Conservation (phyloP, 805 yeast species). For the Blastobotrys chiropterorum region DNA sequence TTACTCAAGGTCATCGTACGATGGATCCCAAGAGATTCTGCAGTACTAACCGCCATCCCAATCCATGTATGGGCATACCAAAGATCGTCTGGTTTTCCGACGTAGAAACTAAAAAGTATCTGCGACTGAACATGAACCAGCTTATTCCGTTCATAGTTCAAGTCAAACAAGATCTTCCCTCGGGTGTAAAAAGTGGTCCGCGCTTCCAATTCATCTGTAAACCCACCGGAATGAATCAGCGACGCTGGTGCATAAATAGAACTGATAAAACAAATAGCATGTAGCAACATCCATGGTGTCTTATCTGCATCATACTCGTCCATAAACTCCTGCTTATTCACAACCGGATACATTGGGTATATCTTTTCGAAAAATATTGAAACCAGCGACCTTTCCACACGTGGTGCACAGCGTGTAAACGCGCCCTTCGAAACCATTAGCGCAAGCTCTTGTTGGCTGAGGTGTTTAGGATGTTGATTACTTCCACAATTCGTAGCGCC, state of each 20-base stretch:
- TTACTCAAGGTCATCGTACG: conserved; percentile 8
- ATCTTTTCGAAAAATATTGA: conserved; percentile 7
- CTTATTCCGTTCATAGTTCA: conserved; percentile 60
- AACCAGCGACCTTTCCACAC: conserved; percentile 3
- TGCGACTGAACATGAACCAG: conserved; percentile 55
- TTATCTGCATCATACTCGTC: conserved; percentile 4
- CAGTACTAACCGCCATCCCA: conserved; percentile 12
- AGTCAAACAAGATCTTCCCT: conserved; percentile 68
- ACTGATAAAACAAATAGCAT: conserved; percentile 13
- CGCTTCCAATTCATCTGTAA: conserved; percentile 10
- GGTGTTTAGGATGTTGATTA: not conserved
- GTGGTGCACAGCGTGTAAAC: not conserved
- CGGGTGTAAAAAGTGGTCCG: conserved; percentile 46
- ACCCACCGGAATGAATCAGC: conserved; percentile 26
- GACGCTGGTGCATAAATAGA: conserved; percentile 27
- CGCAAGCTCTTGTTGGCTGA: not conserved
- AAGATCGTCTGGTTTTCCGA: conserved; percentile 63
- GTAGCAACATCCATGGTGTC: conserved; percentile 11
- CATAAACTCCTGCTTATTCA: conserved; percentile 8
- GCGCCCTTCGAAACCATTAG: not conserved
- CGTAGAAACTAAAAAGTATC: conserved; percentile 55
- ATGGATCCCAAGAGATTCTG: conserved; percentile 13
- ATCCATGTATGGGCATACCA: conserved; percentile 15
- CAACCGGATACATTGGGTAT: conserved; percentile 14
- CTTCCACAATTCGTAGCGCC: not conserved